Evolutionary conservation across 805 yeast species (phyloP).

Genomic region (Candida gorgasii): DNA sequence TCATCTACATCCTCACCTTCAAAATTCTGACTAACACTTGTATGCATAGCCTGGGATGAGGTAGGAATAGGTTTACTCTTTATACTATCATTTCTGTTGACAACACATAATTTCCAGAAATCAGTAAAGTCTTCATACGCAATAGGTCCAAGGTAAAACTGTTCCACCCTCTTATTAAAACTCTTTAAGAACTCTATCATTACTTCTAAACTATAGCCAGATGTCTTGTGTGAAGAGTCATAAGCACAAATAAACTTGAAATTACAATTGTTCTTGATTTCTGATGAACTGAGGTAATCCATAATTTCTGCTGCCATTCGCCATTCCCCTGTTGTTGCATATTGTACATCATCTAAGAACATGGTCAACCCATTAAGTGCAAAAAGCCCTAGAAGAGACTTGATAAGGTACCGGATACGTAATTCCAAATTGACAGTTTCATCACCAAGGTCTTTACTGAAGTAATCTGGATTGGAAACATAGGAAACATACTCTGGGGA

Average conservation of each 20-base stretch:
- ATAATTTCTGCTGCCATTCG: constrained; percentile 29
- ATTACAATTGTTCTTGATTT: not conserved
- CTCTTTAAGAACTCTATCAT: constrained; percentile 4
- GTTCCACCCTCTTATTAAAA: not conserved
- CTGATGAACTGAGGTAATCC: constrained; percentile 16
- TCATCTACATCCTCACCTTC: no score
- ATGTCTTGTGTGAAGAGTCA: constrained; percentile 2
- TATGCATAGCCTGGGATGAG: constrained; percentile 6
- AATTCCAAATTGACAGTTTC: constrained; percentile 34
- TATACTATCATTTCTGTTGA: not conserved
- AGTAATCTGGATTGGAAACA: constrained; percentile 1
- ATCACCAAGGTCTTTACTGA: constrained; percentile 14
- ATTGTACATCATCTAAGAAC: constrained; percentile 48
- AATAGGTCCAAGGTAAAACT: constrained; percentile 2
- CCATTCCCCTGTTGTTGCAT: constrained; percentile 38
- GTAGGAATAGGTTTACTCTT: not conserved
- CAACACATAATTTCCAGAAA: constrained; percentile 11
- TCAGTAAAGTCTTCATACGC: constrained; percentile 4
- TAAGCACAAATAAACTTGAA: constrained; percentile 4
- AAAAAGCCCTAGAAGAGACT: constrained; percentile 41
- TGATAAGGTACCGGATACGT: constrained; percentile 43
- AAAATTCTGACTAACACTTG: no score
- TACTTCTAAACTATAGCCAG: not conserved
- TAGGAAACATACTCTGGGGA: not conserved
- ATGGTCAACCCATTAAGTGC: constrained; percentile 45